Evolutionary conservation across 257 asterid species (phyloP), one percentile per base, ranked within the genome.

Genomic region (Solanum virginianum): DNA sequence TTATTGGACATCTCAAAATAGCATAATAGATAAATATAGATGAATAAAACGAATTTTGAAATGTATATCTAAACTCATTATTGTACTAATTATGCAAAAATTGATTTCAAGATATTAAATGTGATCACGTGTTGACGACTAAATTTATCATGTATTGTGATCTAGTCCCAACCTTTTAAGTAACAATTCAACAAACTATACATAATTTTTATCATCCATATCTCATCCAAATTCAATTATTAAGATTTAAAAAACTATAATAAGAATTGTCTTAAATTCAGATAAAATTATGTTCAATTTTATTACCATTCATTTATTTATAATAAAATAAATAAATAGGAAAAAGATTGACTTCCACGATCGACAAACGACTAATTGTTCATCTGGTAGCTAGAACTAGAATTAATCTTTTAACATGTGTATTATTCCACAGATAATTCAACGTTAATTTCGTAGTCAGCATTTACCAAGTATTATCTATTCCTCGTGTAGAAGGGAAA

Each of bases 91-190:
- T 66, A 29, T 26, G 11, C 7, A 29, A 29, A 11, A 14, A 13
- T 0, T 14, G 1, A 39, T 62, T 8, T 62, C 39, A 8, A 24
- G 4, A 60, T 60, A 60, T n/a, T 3, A 2, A 9, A 8, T 15
- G 17, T 32, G 16, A 1, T 0, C 2, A 29, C 36, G 15, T 9
- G 1, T 1, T 39, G 1, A 3, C 2, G 0, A 32, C 2, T 66
- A 16, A 2, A 70, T 10, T 18, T 1, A 16, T 3, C 10, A 15
- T 7, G 41, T 36, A 16, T 68, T 10, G 16, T 39, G 4, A 41
- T 41, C 1, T 4, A 70, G 6, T 20, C 17, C 8, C 6, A 41
- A 6, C 10, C 1, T 32, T 70, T 41, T 10, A 14, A 36, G 41
- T 36, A 36, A 10, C 3, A 20, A 36, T n/a, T 41, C 17, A 43